Evolutionary conservation across 371 early-diverging fungal species (phyloP), one percentile per base, ranked within the genome.

Genomic region (Mucor saturninus): DNA sequence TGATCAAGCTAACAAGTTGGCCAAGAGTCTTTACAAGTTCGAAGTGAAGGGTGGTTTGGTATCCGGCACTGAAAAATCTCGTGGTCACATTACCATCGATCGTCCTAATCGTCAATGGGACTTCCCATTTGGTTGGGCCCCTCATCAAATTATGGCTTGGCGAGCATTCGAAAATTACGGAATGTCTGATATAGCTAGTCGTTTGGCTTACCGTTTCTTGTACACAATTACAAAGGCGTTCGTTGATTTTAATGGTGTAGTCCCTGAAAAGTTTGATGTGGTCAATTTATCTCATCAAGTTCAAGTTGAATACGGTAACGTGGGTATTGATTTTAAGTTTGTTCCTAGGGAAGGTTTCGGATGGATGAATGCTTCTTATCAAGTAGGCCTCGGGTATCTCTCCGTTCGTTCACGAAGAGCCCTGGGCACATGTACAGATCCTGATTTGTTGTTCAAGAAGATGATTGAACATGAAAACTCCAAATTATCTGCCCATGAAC

Each of bases 21-120:
- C 74, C 5, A 70, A 76, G 40, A 65, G 62, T 11, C 68, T 86
- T 26, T 76, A 64, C 55, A 77, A 83, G 59, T 94, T 96, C 75
- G 95, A 96, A 77, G 92, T 91, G 28, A 79, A 69, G 9, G 96
- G 92, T 35, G 95, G 96, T 5, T 66, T 96, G 3, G 94, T 94
- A 5, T 85, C 89, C 54, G 93, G 95, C 15, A 95, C 95, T 1
- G 93, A 93, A 61, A 79, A 80, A 68, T 93, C 93, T 7, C 86
- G 94, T 29, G 95, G 95, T 14, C 39, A 59, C 7, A 86, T 91
- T 37, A 71, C 86, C 7, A 68, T 92, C 15, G 88, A 88, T 56
- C 82, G 98, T n/a, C 97, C 97, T 28, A 93, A 92, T 61, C 87
- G 97, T 37, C 98, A 97, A 69, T 96, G 97, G 97, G 97, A 97